These are phyloP conservation scores for Diaporthe humulicola DNA, from an alignment of 2,329 filamentous ascomycete genomes.

Conservation along the genomic window DNA sequence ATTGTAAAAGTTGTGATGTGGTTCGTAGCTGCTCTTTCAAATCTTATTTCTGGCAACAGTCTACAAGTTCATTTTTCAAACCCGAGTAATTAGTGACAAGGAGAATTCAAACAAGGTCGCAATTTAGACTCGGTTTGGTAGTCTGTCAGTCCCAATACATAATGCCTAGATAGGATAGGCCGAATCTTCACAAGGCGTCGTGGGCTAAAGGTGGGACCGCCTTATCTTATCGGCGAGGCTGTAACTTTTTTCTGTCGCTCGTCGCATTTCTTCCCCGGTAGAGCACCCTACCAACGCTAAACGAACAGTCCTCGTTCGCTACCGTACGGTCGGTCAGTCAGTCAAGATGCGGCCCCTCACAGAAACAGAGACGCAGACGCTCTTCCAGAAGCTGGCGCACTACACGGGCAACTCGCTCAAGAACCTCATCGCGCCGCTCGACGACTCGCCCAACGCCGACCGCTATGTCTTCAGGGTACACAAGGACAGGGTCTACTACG, in stretches of 20 bases:
- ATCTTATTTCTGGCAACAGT: neutral
- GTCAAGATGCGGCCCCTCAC: conserved; percentile 83
- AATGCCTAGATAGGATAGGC: too few relatives aligned
- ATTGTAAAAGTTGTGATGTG: conserved; percentile 30
- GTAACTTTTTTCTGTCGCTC: conserved; percentile 27
- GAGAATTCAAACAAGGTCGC: neutral
- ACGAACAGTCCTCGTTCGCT: neutral
- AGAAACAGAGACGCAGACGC: conserved; percentile 81
- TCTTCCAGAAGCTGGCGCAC: conserved; percentile 93
- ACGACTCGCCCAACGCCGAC: conserved; percentile 76
- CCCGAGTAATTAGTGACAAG: neutral
- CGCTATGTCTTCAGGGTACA: conserved; percentile 89
- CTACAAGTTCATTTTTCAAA: neutral
- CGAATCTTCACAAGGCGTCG: neutral
- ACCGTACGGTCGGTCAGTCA: conserved; percentile 2
- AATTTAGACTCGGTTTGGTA: too few relatives aligned
- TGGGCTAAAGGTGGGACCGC: conserved; percentile 15
- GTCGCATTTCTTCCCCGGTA: neutral
- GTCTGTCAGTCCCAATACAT: too few relatives aligned
- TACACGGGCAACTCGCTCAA: conserved; percentile 92
- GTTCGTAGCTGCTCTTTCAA: neutral
- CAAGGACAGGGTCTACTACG: conserved; percentile 89
- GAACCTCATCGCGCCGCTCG: conserved; percentile 82
- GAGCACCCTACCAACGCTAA: neutral
- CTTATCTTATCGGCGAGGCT: conserved; percentile 37